Evolutionary conservation across 257 asterid species (phyloP).

Genomic region (Solanum appendiculatum): DNA sequence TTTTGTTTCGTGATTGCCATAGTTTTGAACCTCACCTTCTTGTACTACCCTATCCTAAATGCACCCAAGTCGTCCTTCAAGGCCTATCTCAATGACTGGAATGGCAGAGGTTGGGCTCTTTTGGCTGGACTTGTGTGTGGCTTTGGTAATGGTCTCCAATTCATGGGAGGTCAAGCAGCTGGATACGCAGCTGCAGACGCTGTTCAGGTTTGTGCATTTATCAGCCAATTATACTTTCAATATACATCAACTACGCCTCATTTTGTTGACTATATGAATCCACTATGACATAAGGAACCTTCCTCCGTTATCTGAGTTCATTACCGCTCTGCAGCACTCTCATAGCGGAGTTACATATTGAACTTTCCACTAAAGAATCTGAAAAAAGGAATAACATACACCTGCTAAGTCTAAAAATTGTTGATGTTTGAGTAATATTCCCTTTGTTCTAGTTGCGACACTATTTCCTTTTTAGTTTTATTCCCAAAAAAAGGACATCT

Average conservation of each 20-base stretch:
- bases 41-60: conserved; percentile 57
- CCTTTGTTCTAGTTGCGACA: neutral
- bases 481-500: neutral
- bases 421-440: neutral
- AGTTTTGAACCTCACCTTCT: conserved; percentile 55
- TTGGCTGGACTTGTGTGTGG: conserved; percentile 90
- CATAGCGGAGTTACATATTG: neutral
- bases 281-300: neutral
- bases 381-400: neutral
- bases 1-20: conserved; percentile 68
- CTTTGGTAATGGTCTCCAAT: conserved; percentile 93
- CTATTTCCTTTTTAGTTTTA: neutral
- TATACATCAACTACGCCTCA: neutral
- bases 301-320: neutral
- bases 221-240: neutral
- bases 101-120: conserved; percentile 90
- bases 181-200: conserved; percentile 99
- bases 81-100: conserved; percentile 68
- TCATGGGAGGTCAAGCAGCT: conserved; percentile 99
- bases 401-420: neutral
- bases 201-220: conserved; percentile 56
- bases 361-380: neutral
- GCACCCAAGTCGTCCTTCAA: conserved; percentile 65
- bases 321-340: neutral
- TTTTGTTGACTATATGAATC: neutral